A percentile compares a stretch with the other conserved stretches of the same genome.
Evolutionary conservation across 2,329 filamentous ascomycete species (phyloP).

Genomic region (Septoria petroselini): DNA sequence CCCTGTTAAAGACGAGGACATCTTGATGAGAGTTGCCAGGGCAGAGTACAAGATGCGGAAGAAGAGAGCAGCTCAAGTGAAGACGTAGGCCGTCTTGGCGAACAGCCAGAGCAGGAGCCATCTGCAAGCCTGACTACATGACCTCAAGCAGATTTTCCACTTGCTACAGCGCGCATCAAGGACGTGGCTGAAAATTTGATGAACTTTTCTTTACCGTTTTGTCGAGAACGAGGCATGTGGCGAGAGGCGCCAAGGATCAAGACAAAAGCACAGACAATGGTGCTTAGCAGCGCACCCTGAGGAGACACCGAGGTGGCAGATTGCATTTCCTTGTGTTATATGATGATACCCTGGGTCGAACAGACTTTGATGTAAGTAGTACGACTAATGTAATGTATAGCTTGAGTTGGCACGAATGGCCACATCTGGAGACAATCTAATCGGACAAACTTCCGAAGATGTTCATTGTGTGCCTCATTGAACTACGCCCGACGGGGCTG

Average conservation of each 20-base stretch:
- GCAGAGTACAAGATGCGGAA: slow-evolving; percentile 76
- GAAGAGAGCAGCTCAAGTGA: slow-evolving; percentile 40
- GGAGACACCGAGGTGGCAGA: background rate
- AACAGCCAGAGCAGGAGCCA: slow-evolving; percentile 1
- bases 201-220: background rate
- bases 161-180: background rate
- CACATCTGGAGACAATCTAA: too few relatives aligned
- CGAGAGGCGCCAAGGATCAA: background rate
- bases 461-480: too few relatives aligned
- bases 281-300: background rate
- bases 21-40: slow-evolving; percentile 85
- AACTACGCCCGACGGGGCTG: too few relatives aligned
- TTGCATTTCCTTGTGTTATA: background rate
- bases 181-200: background rate
- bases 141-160: background rate
- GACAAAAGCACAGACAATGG: background rate
- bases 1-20: slow-evolving; percentile 87
- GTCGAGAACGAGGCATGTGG: background rate
- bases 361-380: slow-evolving; percentile 5
- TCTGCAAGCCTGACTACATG: background rate
- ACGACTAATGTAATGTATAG: slow-evolving; percentile 4
- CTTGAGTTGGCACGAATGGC: too few relatives aligned
- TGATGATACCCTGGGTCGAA: slow-evolving; percentile 13
- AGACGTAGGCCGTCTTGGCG: slow-evolving; percentile 12
- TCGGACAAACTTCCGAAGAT: background rate